Evolutionary conservation across 2,329 filamentous ascomycete genomes (phyloP), one percentile per base, ranked within the genome.

Genomic region (Diaporthe sp.): DNA sequence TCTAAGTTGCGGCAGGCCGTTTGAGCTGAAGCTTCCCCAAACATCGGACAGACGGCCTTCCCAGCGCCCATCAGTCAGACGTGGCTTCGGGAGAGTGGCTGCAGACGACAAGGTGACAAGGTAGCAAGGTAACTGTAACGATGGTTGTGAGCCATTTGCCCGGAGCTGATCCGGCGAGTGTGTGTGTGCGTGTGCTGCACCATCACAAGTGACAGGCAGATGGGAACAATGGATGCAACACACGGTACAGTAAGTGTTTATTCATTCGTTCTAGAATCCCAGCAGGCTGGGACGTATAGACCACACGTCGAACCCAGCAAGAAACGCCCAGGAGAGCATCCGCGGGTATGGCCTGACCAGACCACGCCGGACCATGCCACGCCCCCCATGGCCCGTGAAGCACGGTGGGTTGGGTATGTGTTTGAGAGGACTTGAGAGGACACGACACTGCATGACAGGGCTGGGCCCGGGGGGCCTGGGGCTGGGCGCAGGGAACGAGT

Each of bases 321-420:
- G 7, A 65, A 49, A 31, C 42, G 28, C 46, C 44, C 46, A 61
- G 57, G 69, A 55, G 39, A 34, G 58, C 70, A 42, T 65, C 58
- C 37, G 71, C 42, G 19, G 22, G 46, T 34, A 44, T 72, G 70
- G 57, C 44, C 70, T 62, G 57, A 72, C 65, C 37, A 25, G 7
- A 53, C 49, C 65, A 69, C 46, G n/a, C 46, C 65, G 49, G 25
- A 39, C 34, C 62, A 68, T 68, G 31, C 62, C 62, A 53, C n/a
- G 62, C 34, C 37, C 34, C 34, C 44, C 37, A 22, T 65, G 39
- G 59, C 61, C 61, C 42, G n/a, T 53, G 62, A 25, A 53, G 49
- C 46, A 73, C 37, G 46, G 71, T 73, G 58, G 71, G 71, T 65
- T 73, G 71, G 46, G 58, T 71, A 46, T 49, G 49, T 53, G n/a